Evolutionary conservation across 2,329 filamentous ascomycete genomes (phyloP), one percentile per base, ranked within the genome.

Genomic region (Lizonia empirigonia): DNA sequence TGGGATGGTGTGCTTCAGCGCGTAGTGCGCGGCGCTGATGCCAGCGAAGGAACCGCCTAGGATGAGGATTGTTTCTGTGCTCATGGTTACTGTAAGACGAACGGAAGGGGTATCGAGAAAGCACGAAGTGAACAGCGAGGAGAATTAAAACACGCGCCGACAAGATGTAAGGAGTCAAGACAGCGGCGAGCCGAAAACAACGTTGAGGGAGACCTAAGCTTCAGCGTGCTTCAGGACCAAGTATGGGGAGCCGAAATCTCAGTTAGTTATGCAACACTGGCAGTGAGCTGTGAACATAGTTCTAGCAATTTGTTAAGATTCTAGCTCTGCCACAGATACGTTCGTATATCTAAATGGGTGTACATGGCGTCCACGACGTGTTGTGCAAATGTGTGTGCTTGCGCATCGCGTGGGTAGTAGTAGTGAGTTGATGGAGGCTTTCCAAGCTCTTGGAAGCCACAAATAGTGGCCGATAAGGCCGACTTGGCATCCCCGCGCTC

Each of bases 31-130:
- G 15, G 70, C 64, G 50, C 62, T 56, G 50, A 74, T 58, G 36
- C 70, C 71, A 26, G 68, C 71, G 35, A 67, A 71, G 38, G 70
- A 70, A 15, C 66, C 71, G 40, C 71, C 71, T 7, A 74, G 56
- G 44, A 74, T 59, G 39, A 74, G 58, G 36, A 74, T 74, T 26
- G 64, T 69, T 64, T 71, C 66, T 47, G 65, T 68, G 42, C 56
- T 65, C 69, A 71, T 71, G 24, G 40, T 59, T 58, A 23, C 47
- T 29, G 30, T 41, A 10, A 20, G 19, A 32, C 23, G 7, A 32
- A 32, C 30, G 22, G 22, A 37, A 45, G 19, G 37, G 48, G 51
- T 56, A 54, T 56, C 38, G 29, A 39, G 36, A 16, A 27, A 16
- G 36, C 18, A 30, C 10, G 34, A 38, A 53, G 37, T n/a, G 38